These are phyloP conservation scores for Penicillium samsonianum DNA, from an alignment of 495 filamentous ascomycete species.

Conservation along the genomic window DNA sequence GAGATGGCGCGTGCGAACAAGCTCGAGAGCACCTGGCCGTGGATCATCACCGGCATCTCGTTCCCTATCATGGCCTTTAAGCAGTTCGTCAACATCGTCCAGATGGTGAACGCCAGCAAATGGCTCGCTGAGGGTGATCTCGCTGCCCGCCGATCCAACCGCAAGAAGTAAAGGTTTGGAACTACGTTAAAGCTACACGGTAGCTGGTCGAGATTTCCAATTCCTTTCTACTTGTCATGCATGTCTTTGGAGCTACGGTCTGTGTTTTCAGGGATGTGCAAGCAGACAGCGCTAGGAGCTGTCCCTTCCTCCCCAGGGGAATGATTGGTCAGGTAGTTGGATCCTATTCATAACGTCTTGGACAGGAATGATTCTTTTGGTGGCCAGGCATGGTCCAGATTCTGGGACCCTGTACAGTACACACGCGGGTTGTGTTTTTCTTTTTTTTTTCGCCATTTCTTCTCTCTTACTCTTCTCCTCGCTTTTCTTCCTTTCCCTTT, in stretches of 20 bases:
- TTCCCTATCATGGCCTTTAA: conserved; percentile 87
- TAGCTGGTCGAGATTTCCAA: conserved; percentile 4
- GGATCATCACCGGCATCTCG: conserved; percentile 81
- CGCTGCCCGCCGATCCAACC: conserved; percentile 32
- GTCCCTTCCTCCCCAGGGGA: conserved; percentile 19
- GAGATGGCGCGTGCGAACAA: conserved; percentile 92
- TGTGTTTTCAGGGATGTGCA: conserved; percentile 27
- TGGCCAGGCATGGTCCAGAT: conserved; percentile 20
- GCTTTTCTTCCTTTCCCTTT: conserved; percentile 11
- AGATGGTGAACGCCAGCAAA: conserved; percentile 88
- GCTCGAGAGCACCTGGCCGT: conserved; percentile 81
- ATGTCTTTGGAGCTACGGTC: conserved; percentile 46
- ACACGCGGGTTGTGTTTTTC: conserved; percentile 28
- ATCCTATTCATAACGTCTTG: conserved; percentile 27
- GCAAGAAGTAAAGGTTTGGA: conserved; percentile 32
- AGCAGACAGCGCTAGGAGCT: conserved; percentile 16
- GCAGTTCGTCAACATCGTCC: conserved; percentile 91
- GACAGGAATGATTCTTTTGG: conserved; percentile 16
- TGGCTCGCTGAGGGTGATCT: conserved; percentile 89
- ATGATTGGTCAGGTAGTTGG: conserved; percentile 24
- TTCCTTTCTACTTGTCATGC: conserved; percentile 31
- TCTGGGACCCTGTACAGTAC: conserved; percentile 28
- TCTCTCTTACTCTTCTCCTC: conserved; percentile 9
- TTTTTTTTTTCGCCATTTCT: conserved; percentile 9
- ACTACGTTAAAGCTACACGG: not conserved